A percentile compares a stretch with the other conserved stretches of the same genome.
Conservation (phyloP, 768 basidiomycete genomes). For the Lactarius tabidus region DNA sequence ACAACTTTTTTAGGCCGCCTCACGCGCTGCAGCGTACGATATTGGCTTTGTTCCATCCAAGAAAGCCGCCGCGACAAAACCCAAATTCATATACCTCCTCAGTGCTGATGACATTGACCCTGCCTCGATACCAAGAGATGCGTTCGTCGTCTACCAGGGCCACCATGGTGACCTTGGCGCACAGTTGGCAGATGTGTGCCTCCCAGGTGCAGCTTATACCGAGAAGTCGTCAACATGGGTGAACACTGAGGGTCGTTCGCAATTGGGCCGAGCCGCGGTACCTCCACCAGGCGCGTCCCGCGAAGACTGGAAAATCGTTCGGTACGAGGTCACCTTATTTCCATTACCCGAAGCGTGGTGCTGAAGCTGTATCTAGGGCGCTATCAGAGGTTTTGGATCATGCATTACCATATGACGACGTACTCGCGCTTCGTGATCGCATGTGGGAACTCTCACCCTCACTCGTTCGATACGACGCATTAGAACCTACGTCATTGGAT, state of each 20-base stretch:
- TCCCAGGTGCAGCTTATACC: constrained; percentile 92
- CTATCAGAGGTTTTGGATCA: constrained; percentile 81
- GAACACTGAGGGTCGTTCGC: constrained; percentile 93
- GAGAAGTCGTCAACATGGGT: constrained; percentile 92
- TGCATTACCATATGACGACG: constrained; percentile 86
- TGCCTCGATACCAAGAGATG: constrained; percentile 79
- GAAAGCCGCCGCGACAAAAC: constrained; percentile 64
- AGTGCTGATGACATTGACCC: constrained; percentile 95
- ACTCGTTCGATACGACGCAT: constrained; percentile 76
- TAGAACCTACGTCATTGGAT: constrained; percentile 72
- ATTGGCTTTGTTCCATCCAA: constrained; percentile 88
- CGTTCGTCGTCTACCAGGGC: constrained; percentile 98
- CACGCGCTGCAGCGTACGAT: constrained; percentile 91
- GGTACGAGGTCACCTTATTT: constrained; percentile 42
- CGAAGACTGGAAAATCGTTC: constrained; percentile 97
- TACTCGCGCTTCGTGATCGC: constrained; percentile 77
- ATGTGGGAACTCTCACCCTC: constrained; percentile 97
- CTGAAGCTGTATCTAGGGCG: constrained; percentile 48
- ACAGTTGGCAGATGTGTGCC: constrained; percentile 92
- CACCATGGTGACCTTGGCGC: constrained; percentile 98
- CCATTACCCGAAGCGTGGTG: not conserved
- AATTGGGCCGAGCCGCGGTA: constrained; percentile 88
- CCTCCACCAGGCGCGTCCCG: constrained; percentile 91
- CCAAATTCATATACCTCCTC: constrained; percentile 95
- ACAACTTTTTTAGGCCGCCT: constrained; percentile 59